Evolutionary conservation across 495 filamentous ascomycete genomes (phyloP).

Genomic region (Beverwykella pulmonaria): DNA sequence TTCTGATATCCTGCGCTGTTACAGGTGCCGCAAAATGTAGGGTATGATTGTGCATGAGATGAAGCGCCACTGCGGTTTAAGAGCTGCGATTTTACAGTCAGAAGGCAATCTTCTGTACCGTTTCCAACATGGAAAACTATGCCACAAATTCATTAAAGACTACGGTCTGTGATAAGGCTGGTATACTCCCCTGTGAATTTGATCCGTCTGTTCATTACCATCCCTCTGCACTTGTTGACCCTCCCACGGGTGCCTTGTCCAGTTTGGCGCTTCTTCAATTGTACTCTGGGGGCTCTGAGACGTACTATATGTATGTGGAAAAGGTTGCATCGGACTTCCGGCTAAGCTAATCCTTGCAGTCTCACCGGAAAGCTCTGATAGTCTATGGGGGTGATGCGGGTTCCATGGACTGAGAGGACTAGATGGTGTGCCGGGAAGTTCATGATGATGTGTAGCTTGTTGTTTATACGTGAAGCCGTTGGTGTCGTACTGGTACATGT

Average conservation of each 20-base stretch:
- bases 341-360: background rate
- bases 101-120: too few relatives aligned
- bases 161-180: background rate
- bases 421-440: slow-evolving; percentile 2
- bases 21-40: too few relatives aligned
- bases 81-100: too few relatives aligned
- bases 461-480: slow-evolving; percentile 7
- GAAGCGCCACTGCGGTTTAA: too few relatives aligned
- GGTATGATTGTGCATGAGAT: too few relatives aligned
- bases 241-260: slow-evolving; percentile 2
- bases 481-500: background rate
- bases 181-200: too few relatives aligned
- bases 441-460: background rate
- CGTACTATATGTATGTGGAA: slow-evolving; percentile 4
- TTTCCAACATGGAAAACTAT: too few relatives aligned
- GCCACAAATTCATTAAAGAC: background rate
- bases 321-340: background rate
- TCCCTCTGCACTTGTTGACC: background rate
- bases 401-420: slow-evolving; percentile 3
- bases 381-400: background rate
- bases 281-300: slow-evolving; percentile 1
- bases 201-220: background rate
- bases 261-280: slow-evolving; percentile 2
- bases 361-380: slow-evolving; percentile 8
- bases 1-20: too few relatives aligned